These are phyloP conservation scores for Porodaedalea pini DNA, from an alignment of 1,284 basidiomycete genomes.

Conservation along the genomic window DNA sequence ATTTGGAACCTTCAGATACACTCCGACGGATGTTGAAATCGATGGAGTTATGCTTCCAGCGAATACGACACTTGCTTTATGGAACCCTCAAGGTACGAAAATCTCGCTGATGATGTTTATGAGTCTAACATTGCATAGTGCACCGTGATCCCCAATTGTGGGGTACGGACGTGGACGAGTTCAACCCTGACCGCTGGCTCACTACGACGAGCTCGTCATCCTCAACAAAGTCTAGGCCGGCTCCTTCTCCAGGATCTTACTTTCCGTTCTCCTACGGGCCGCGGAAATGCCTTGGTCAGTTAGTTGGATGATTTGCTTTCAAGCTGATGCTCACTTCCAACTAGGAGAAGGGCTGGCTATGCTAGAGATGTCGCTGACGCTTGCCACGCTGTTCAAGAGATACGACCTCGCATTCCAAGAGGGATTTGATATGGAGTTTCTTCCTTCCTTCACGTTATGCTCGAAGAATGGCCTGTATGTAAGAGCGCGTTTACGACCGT, in stretches of 20 bases:
- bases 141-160: constrained; percentile 1
- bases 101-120: not conserved
- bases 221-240: not conserved
- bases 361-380: constrained; percentile 2
- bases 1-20: constrained; percentile 1
- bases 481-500: not conserved
- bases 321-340: not conserved
- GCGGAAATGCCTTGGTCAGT: not conserved
- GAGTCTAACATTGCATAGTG: not conserved
- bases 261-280: constrained; percentile 3
- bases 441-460: not conserved
- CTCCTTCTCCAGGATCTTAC: not conserved
- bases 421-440: not conserved
- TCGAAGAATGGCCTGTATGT: not conserved
- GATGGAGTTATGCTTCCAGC: not conserved
- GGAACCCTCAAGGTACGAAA: not conserved
- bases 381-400: constrained; percentile 1
- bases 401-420: not conserved
- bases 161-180: not conserved
- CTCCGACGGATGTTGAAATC: not conserved
- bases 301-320: too few relatives aligned
- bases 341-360: not conserved
- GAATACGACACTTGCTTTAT: constrained; percentile 1
- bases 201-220: not conserved
- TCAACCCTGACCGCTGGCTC: not conserved